These are phyloP conservation scores for Cryptococcus sp. DNA, from an alignment of 1,284 basidiomycete genomes.

Conservation along the genomic window DNA sequence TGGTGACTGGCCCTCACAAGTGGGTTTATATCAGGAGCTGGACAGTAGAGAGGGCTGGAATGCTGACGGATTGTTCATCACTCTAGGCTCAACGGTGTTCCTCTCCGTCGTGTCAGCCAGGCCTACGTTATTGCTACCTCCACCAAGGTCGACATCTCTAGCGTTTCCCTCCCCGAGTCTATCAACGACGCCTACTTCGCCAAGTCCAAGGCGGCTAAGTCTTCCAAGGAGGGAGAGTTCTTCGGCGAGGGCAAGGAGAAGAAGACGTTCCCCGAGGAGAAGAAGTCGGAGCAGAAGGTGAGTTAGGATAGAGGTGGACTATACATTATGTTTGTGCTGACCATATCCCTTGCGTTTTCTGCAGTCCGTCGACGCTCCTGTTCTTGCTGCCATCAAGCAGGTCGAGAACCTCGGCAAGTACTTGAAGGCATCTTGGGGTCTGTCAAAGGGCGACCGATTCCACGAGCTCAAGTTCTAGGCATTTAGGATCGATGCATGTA, in stretches of 20 bases:
- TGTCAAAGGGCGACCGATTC: constrained; percentile 77
- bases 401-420: constrained; percentile 91
- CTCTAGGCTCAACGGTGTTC: constrained; percentile 83
- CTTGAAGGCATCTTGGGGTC: constrained; percentile 88
- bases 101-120: constrained; percentile 96
- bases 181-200: constrained; percentile 95
- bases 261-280: constrained; percentile 84
- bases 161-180: constrained; percentile 74
- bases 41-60: background rate
- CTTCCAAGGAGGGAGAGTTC: constrained; percentile 91
- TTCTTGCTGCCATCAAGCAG: constrained; percentile 88
- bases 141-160: constrained; percentile 85
- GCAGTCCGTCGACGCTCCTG: constrained; percentile 70
- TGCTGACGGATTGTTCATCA: background rate
- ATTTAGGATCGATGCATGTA: constrained; percentile 41
- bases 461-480: constrained; percentile 57
- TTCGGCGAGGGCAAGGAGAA: constrained; percentile 96
- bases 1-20: constrained; percentile 98
- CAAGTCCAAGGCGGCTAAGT: constrained; percentile 71
- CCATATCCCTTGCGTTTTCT: constrained; percentile 2
- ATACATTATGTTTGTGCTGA: constrained; percentile 1
- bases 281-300: constrained; percentile 89
- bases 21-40: constrained; percentile 23
- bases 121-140: constrained; percentile 99
- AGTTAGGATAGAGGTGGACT: constrained; percentile 5